Percentiles rank a stretch among this genome's conserved stretches.
These are phyloP conservation scores for Telfairia occidentalis DNA, from an alignment of 331 rosid species.

Conservation along the genomic window DNA sequence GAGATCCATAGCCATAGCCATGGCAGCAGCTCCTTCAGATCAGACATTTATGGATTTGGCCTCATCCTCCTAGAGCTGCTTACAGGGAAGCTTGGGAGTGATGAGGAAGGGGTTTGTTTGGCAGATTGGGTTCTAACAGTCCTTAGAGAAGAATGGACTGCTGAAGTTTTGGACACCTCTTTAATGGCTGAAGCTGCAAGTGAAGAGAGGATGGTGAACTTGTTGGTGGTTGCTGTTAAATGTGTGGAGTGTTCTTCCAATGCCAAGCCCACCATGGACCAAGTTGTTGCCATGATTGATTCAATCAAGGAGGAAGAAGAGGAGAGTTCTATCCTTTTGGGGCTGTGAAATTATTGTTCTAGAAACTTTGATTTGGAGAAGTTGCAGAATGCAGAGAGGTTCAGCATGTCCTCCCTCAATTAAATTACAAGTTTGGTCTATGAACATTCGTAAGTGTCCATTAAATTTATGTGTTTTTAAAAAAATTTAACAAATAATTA, in stretches of 20 bases:
- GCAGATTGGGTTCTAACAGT: constrained; percentile 65
- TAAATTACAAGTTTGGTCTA: too few relatives aligned
- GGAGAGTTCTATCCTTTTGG: constrained; percentile 30
- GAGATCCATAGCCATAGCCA: constrained; percentile 14
- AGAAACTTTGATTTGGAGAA: neutral
- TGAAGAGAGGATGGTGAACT: constrained; percentile 68
- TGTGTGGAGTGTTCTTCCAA: constrained; percentile 43
- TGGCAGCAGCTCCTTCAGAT: constrained; percentile 25
- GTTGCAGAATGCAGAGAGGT: too few relatives aligned
- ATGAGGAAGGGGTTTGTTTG: constrained; percentile 47
- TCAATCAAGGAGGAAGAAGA: constrained; percentile 69
- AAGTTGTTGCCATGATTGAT: constrained; percentile 53
- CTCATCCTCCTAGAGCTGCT: constrained; percentile 77
- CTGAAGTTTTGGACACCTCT: constrained; percentile 62
- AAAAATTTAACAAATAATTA: too few relatives aligned
- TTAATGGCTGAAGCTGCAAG: constrained; percentile 50
- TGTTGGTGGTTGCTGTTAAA: constrained; percentile 74
- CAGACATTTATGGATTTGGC: constrained; percentile 57
- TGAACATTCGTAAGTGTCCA: too few relatives aligned
- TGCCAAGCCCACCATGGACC: constrained; percentile 61
- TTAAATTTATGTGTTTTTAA: too few relatives aligned
- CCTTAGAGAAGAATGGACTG: constrained; percentile 79
- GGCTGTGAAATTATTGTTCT: constrained; percentile 3
- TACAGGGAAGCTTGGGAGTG: constrained; percentile 51
- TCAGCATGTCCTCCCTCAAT: too few relatives aligned